Evolutionary conservation across 2,329 filamentous ascomycete species (phyloP).

Genomic region (Stachybotrys chartarum): DNA sequence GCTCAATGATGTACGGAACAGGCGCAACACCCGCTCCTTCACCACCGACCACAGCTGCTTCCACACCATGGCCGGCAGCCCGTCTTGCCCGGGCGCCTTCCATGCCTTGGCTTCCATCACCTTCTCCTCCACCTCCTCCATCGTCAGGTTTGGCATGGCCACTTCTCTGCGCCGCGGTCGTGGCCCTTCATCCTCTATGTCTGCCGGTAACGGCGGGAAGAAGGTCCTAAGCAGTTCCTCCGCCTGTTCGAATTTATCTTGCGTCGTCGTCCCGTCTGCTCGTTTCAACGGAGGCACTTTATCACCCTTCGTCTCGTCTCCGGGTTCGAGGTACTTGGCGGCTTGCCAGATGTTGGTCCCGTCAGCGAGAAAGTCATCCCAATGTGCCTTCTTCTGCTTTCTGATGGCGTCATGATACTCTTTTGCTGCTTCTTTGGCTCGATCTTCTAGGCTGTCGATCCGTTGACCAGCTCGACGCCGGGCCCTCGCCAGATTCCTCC

Average conservation of each 20-base stretch:
- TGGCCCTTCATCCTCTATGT: conserved; percentile 11
- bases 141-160: conserved; percentile 9
- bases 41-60: conserved; percentile 9
- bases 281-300: neutral
- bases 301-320: neutral
- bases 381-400: neutral
- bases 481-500: neutral
- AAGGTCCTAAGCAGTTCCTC: conserved; percentile 12
- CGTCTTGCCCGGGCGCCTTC: conserved; percentile 13
- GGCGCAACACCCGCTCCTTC: conserved; percentile 6
- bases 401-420: neutral
- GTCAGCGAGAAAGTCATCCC: no score
- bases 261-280: conserved; percentile 7
- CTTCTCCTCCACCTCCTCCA: conserved; percentile 12
- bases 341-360: no score
- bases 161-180: conserved; percentile 6
- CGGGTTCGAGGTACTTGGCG: neutral
- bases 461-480: neutral
- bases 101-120: conserved; percentile 11
- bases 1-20: conserved; percentile 10
- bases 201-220: conserved; percentile 11
- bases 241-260: conserved; percentile 8
- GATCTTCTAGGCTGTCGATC: neutral
- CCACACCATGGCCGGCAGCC: conserved; percentile 10
- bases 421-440: neutral